Conservation (phyloP, 2,329 filamentous ascomycete genomes). For the Cercospora sojina region DNA sequence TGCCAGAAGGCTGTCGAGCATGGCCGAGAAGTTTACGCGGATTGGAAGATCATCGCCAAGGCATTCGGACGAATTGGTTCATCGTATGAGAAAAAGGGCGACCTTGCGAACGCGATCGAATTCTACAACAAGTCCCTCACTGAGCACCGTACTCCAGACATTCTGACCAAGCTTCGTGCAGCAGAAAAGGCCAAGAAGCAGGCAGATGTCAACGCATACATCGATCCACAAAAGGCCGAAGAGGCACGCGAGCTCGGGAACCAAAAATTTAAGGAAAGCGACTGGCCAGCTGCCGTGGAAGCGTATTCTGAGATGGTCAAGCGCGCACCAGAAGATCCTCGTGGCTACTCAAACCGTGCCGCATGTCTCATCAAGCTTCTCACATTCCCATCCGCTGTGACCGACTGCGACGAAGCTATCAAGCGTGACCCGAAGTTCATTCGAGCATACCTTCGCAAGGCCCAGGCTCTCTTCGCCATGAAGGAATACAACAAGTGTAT, state of each 20-base stretch:
- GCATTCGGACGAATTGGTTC: constrained; percentile 92
- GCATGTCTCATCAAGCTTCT: constrained; percentile 96
- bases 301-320: constrained; percentile 97
- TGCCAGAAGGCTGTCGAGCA: constrained; percentile 89
- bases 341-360: constrained; percentile 95
- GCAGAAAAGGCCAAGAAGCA: constrained; percentile 86
- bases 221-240: constrained; percentile 89
- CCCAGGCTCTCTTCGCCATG: constrained; percentile 94
- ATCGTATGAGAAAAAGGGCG: constrained; percentile 87
- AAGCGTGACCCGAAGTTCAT: constrained; percentile 90
- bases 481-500: constrained; percentile 95
- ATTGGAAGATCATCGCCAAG: constrained; percentile 98
- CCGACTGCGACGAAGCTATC: constrained; percentile 89
- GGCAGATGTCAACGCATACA: constrained; percentile 72
- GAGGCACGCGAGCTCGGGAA: constrained; percentile 94
- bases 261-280: constrained; percentile 92
- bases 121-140: constrained; percentile 93
- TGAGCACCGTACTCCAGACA: constrained; percentile 93
- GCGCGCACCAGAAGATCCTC: constrained; percentile 85
- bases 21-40: constrained; percentile 82
- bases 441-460: constrained; percentile 93
- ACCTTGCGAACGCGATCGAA: constrained; percentile 75
- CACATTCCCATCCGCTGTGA: constrained; percentile 87
- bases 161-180: constrained; percentile 85
- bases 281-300: constrained; percentile 92